Evolutionary conservation across 495 filamentous ascomycete species (phyloP).

Genomic region (Arthonia radiata): DNA sequence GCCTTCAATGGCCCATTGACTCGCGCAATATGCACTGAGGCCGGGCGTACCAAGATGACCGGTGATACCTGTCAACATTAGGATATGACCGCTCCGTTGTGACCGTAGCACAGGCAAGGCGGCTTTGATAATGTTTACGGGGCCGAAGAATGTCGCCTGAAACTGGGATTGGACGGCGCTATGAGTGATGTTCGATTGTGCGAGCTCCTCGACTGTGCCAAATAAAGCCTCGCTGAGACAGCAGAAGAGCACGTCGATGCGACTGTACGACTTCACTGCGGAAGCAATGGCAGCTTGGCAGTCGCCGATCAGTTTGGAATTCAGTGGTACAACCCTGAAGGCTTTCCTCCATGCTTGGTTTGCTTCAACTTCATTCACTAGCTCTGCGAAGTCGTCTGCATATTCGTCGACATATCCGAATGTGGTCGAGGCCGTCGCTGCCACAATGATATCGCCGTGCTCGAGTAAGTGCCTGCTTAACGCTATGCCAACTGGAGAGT

Average conservation of each 20-base stretch:
- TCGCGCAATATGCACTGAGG: constrained; percentile 71
- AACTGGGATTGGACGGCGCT: constrained; percentile 75
- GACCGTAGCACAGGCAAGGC: constrained; percentile 54
- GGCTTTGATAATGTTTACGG: constrained; percentile 86
- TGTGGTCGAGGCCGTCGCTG: constrained; percentile 26
- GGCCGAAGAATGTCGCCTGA: constrained; percentile 81
- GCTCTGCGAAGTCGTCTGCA: not conserved
- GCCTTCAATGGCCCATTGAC: constrained; percentile 90
- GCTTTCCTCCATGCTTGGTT: constrained; percentile 14
- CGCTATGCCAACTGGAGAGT: constrained; percentile 52
- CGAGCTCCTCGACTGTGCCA: constrained; percentile 78
- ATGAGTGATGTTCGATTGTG: constrained; percentile 40
- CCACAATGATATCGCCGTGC: constrained; percentile 68
- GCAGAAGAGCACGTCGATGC: constrained; percentile 70
- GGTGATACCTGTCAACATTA: constrained; percentile 71
- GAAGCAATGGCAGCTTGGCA: constrained; percentile 73
- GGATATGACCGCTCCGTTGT: constrained; percentile 64
- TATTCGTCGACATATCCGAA: not conserved
- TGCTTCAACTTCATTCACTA: constrained; percentile 1
- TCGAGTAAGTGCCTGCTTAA: constrained; percentile 50
- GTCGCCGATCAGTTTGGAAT: constrained; percentile 11
- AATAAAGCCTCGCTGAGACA: constrained; percentile 74
- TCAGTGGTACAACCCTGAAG: constrained; percentile 15
- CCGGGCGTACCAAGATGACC: constrained; percentile 85
- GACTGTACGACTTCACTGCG: constrained; percentile 57